Conservation (phyloP, 129 eudicot genomes). For the Centrapalus pauciflorus region DNA sequence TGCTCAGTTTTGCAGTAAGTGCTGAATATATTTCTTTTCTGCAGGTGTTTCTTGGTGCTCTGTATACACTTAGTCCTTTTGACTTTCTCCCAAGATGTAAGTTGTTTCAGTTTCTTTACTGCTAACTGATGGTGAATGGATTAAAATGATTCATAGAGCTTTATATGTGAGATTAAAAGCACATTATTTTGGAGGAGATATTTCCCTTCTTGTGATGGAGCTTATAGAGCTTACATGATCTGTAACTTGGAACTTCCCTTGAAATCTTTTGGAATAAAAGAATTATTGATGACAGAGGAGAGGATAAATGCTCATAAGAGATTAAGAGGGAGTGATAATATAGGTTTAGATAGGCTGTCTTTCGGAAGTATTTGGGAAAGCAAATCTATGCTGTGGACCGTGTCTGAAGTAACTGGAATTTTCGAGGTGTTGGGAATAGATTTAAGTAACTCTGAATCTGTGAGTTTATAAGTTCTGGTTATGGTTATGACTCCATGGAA, state of each 20-base stretch:
- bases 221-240: background rate
- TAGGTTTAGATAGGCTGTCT: background rate
- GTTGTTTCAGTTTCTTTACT: constrained; percentile 11
- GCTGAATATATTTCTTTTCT: constrained; percentile 17
- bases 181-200: background rate
- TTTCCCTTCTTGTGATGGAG: background rate
- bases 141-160: too few species aligned
- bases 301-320: background rate
- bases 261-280: background rate
- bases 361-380: too few species aligned
- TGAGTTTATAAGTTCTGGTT: too few species aligned
- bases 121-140: background rate
- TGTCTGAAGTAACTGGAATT: too few species aligned
- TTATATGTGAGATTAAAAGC: background rate
- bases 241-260: background rate
- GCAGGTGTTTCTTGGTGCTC: constrained; percentile 56
- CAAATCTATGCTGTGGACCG: too few species aligned
- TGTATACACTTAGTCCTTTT: constrained; percentile 50
- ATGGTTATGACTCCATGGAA: too few species aligned
- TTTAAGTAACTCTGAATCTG: too few species aligned
- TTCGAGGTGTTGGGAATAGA: too few species aligned
- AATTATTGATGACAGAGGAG: background rate
- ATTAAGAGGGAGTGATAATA: background rate
- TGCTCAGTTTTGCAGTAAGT: background rate
- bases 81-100: constrained; percentile 61